Conservation (phyloP, 2,329 filamentous ascomycete genomes). For the Trichoderma guizhouense region DNA sequence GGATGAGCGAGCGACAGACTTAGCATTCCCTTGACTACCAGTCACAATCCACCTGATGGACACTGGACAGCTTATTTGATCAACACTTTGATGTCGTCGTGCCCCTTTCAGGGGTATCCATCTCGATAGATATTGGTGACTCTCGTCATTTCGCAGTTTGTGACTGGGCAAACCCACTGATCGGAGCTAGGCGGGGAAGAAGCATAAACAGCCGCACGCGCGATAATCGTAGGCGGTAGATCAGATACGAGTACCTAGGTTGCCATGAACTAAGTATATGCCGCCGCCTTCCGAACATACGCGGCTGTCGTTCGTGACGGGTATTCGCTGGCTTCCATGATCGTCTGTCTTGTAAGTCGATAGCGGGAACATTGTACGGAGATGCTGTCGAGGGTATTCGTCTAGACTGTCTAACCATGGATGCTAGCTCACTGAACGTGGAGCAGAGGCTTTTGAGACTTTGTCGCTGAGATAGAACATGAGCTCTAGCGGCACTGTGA, state of each 20-base stretch:
- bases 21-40: background rate
- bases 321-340: background rate
- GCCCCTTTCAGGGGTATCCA: background rate
- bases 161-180: background rate
- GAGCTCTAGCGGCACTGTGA: background rate
- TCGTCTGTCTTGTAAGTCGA: background rate
- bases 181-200: background rate
- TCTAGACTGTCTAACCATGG: background rate
- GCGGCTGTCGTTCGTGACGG: background rate
- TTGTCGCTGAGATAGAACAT: background rate
- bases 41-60: background rate
- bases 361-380: background rate
- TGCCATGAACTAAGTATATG: background rate
- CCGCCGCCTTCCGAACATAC: background rate
- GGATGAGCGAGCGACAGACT: background rate
- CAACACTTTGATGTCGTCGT: background rate
- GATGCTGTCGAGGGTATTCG: background rate
- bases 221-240: background rate
- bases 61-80: background rate
- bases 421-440: background rate
- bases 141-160: background rate
- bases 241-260: background rate
- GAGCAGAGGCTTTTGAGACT: background rate
- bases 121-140: background rate
- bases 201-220: background rate